These are phyloP conservation scores for Mallotus repandus DNA, from an alignment of 441 rosid species.

Conservation along the genomic window DNA sequence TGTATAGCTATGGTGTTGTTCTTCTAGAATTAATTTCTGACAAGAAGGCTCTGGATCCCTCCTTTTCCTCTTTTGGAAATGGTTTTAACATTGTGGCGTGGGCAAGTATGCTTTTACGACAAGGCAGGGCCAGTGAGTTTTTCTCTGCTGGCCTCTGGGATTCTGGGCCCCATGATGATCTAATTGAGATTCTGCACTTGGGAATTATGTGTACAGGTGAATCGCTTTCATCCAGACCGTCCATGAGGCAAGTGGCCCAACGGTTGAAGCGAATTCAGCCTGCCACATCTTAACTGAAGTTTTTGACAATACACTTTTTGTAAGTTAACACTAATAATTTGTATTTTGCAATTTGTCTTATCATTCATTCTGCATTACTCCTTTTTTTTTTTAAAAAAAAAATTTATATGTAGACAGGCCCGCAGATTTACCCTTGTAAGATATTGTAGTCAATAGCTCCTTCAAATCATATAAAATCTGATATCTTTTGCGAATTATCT, in stretches of 20 bases:
- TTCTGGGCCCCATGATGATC: slow-evolving; percentile 48
- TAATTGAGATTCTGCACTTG: slow-evolving; percentile 42
- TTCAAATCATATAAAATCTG: slow-evolving; percentile 7
- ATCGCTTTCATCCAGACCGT: slow-evolving; percentile 49
- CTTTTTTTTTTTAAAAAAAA: background rate
- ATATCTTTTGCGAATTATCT: background rate
- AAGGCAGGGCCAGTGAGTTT: slow-evolving; percentile 47
- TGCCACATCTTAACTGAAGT: slow-evolving; percentile 35
- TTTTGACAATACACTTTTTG: slow-evolving; percentile 18
- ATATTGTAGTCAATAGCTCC: slow-evolving; percentile 16
- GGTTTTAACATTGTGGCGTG: slow-evolving; percentile 58
- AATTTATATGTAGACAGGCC: slow-evolving; percentile 19
- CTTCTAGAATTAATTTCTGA: slow-evolving; percentile 54
- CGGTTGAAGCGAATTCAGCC: slow-evolving; percentile 53
- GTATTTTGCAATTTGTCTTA: slow-evolving; percentile 23
- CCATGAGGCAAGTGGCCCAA: slow-evolving; percentile 57
- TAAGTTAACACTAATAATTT: slow-evolving; percentile 27
- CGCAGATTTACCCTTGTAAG: slow-evolving; percentile 17
- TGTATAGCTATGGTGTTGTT: slow-evolving; percentile 58
- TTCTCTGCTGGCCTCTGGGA: slow-evolving; percentile 52
- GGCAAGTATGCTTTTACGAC: slow-evolving; percentile 48
- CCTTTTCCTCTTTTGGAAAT: slow-evolving; percentile 51
- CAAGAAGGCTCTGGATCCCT: slow-evolving; percentile 55
- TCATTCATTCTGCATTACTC: slow-evolving; percentile 18
- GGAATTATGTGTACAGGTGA: slow-evolving; percentile 50